Base-by-base conservation (phyloP, 2,329 filamentous ascomycete genomes). In the Beauveria sp. region DNA sequence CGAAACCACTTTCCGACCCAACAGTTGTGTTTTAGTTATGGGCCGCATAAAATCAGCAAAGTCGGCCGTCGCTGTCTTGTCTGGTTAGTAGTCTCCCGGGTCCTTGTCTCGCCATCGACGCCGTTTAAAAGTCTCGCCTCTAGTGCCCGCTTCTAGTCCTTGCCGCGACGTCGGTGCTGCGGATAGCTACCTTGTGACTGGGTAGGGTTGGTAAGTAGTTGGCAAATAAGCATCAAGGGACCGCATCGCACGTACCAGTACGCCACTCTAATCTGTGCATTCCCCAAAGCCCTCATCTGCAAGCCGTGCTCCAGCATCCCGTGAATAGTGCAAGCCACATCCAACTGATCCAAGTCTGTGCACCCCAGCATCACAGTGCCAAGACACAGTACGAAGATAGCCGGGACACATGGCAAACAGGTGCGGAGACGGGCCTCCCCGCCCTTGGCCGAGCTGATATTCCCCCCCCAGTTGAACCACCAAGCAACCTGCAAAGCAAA, bases 381-480 rank as follows among this genome's bases (percentile, higher is more conserved):
- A 8, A 24, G 3, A 26, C 34, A 59, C 56, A 59, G 56, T 59
- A n/a, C 24, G 22, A 22, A 14, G 4, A 24, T 6, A 16, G 12
- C 9, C n/a, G 16, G 18, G 10, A 24, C 56, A 59, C 56, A 59
- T 59, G 56, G 56, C 56, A 59, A 59, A 59, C 56, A 59, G 56
- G 46, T 59, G 56, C 56, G 56, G 56, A 59, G 56, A 50, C 56
- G 43, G 20, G 46, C 56, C 56, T 51, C 56, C 56, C 48, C 56
- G 56, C 48, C 46, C 48, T 20, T 38, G 45, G 45, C 55, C 28
- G 1, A 59, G 22, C 56, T 31, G 38, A 51, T 28, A 10, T 45
- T n/a, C n/a, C 42, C 28, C 28, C 56, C 56, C 56, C 56, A 59
- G 46, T 38, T 49, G 18, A 51, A 59, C 34, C 38, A 31, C 34